phyloP scores from a whole-genome alignment of 192 early-diverging fungal genomes.

The Globomyces pollinis-pini region DNA sequence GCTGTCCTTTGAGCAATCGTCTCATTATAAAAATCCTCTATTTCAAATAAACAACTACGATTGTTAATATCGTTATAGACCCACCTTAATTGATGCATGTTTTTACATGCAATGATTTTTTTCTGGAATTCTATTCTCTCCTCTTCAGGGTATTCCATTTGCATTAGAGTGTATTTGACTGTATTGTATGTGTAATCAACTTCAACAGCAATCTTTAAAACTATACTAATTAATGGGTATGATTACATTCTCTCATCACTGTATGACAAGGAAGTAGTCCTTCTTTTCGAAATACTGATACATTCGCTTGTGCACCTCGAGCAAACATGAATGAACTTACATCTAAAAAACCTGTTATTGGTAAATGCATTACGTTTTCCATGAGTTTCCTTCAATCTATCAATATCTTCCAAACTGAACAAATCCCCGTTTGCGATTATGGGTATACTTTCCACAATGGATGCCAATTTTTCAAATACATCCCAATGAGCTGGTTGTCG shows the following conservation, averaged over 20 bases:
- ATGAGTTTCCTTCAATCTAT: constrained; percentile 50
- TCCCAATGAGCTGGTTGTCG: constrained; percentile 77
- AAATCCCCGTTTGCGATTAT: constrained; percentile 94
- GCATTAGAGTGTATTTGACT: constrained; percentile 85
- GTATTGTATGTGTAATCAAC: constrained; percentile 71
- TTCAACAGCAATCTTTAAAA: constrained; percentile 54
- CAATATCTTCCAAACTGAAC: constrained; percentile 54
- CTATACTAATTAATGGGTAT: too few species aligned
- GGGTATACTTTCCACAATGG: constrained; percentile 43
- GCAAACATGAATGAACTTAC: constrained; percentile 83
- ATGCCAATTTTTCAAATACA: constrained; percentile 63
- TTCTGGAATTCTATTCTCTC: constrained; percentile 4
- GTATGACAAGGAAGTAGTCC: constrained; percentile 34
- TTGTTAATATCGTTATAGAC: background rate
- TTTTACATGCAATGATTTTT: constrained; percentile 9
- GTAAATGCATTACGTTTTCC: constrained; percentile 34
- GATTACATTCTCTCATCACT: constrained; percentile 61
- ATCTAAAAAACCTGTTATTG: constrained; percentile 13
- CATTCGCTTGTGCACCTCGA: constrained; percentile 75
- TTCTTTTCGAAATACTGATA: constrained; percentile 71
- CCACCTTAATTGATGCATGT: background rate
- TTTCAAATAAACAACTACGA: constrained; percentile 12
- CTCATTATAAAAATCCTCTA: constrained; percentile 16
- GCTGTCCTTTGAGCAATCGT: constrained; percentile 8
- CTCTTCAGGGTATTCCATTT: constrained; percentile 48